Base-by-base conservation (phyloP, 1,284 basidiomycete species). In the Cutaneotrichosporon sp. region DNA sequence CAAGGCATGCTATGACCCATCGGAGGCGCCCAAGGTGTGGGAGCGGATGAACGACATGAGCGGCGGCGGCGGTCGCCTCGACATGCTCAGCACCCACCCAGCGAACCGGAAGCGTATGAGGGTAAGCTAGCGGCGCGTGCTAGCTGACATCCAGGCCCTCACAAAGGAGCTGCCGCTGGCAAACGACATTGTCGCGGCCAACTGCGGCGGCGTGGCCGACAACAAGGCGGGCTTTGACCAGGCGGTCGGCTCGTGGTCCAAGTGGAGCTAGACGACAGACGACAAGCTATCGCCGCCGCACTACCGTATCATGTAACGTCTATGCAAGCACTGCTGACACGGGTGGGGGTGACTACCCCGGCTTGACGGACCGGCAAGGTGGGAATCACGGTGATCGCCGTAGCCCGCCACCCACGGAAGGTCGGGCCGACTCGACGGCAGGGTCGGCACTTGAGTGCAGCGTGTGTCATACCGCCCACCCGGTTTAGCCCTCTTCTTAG, bases 11-110 rank as follows among this genome's bases (percentile, higher is more conserved):
- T 77, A 68, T 59, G 62, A 75, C 58, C 75, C 72, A 0, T 33
- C 63, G 7, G 89, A 88, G 57, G 86, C 91, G 0, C 85, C 88
- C 13, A 83, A 84, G 90, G 86, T 91, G 83, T 90, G 89, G 78
- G 71, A 75, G 54, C 85, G 89, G 11, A 79, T 92, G 58, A 84
- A 81, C 0, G 76, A 82, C 55, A 70, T 85, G 4, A 60, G 58
- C 18, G 68, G 72, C 24, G 74, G 73, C 6, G 62, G 56, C 13
- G 66, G 70, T 24, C 65, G 59, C n/a, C 61, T 79, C 16, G 79
- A 80, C 63, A 80, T 80, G 67, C 65, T 80, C 60, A 77, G 72
- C 13, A 94, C 92, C 0, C 92, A 95, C 78, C 92, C 92, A 0
- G 82, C 86, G 1, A 87, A 87, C 33, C 80, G 82, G 57, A 86